These are phyloP conservation scores for Ustilago curta DNA, from an alignment of 1,284 basidiomycete genomes.

Conservation along the genomic window DNA sequence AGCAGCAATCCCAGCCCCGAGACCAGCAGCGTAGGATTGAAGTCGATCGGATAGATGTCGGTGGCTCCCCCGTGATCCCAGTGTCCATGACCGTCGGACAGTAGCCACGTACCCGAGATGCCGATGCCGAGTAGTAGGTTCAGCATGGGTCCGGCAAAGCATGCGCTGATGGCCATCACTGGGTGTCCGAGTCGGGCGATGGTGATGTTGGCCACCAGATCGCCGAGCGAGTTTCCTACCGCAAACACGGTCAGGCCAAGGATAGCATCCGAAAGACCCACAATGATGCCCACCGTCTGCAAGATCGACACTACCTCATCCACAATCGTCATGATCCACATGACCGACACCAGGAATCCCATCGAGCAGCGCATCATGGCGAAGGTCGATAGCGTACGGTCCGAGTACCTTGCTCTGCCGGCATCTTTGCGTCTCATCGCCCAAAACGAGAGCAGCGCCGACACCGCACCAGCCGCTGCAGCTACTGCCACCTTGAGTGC, in stretches of 20 bases:
- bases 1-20: conserved; percentile 82
- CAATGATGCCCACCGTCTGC: conserved; percentile 89
- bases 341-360: conserved; percentile 62
- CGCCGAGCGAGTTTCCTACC: conserved; percentile 93
- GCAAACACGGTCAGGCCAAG: conserved; percentile 96
- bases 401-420: conserved; percentile 35
- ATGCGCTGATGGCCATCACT: conserved; percentile 79
- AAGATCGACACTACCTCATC: conserved; percentile 65
- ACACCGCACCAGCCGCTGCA: conserved; percentile 14
- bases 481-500: conserved; percentile 27
- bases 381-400: conserved; percentile 28
- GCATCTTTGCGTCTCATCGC: conserved; percentile 38
- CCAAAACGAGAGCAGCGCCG: conserved; percentile 21
- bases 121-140: conserved; percentile 93
- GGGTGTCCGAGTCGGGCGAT: conserved; percentile 70
- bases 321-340: conserved; percentile 68
- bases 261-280: conserved; percentile 95
- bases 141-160: conserved; percentile 94
- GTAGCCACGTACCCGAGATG: conserved; percentile 74
- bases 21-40: conserved; percentile 85
- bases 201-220: conserved; percentile 95
- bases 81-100: conserved; percentile 30
- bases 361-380: conserved; percentile 52
- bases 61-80: conserved; percentile 25
- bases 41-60: conserved; percentile 76